These are phyloP conservation scores for Picochlorum sp. DNA, from an alignment of 139 green algal genomes.

Conservation along the genomic window DNA sequence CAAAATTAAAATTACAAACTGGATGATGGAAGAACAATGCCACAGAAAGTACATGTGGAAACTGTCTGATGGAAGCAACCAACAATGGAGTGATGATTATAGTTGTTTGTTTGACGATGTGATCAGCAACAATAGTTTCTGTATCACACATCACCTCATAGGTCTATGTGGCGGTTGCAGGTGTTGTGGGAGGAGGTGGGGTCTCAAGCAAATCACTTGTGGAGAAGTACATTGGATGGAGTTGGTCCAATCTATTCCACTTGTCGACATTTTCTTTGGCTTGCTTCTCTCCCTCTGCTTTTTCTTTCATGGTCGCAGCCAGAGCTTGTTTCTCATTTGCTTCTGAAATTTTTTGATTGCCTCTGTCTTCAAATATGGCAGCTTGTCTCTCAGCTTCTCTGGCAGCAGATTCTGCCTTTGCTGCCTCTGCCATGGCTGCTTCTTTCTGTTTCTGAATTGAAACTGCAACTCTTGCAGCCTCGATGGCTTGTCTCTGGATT, in stretches of 20 bases:
- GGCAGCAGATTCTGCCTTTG: constrained; percentile 1
- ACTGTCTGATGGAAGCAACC: too few relatives aligned
- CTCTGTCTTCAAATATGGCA: not conserved
- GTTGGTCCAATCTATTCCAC: not conserved
- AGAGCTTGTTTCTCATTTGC: not conserved
- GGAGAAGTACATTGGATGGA: constrained; percentile 7
- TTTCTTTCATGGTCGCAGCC: not conserved
- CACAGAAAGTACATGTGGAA: too few relatives aligned
- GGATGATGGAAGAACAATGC: too few relatives aligned
- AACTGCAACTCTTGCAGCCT: not conserved
- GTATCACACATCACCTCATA: too few relatives aligned
- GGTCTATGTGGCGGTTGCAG: not conserved
- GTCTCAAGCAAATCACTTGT: not conserved
- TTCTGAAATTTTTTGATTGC: not conserved
- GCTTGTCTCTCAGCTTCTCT: constrained; percentile 1
- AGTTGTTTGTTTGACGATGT: not conserved
- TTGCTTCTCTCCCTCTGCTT: not conserved
- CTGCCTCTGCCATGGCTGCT: not conserved
- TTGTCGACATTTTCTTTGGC: not conserved
- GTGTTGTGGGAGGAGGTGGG: not conserved
- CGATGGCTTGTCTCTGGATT: not conserved
- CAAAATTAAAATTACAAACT: too few relatives aligned
- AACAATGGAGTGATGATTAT: too few relatives aligned
- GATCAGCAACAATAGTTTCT: not conserved
- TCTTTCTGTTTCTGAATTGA: constrained; percentile 3